phyloP scores from a whole-genome alignment of 2,329 filamentous ascomycete species.

The Podosphaera leucotricha region DNA sequence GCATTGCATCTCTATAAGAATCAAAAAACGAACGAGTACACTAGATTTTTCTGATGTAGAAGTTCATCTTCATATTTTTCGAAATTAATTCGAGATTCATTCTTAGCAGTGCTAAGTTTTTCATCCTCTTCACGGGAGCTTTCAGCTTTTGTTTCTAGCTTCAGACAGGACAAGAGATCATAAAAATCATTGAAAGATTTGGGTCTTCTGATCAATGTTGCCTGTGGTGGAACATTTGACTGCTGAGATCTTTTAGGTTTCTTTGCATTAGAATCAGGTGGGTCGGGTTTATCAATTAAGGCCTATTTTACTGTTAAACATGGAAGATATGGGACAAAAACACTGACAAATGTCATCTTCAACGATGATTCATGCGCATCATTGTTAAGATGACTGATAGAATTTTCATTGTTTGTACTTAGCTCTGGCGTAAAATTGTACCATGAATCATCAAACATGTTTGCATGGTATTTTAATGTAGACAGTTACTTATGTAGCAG shows the following conservation, averaged over 20 bases:
- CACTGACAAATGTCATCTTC: conserved; percentile 36
- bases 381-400: conserved; percentile 26
- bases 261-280: conserved; percentile 31
- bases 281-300: conserved; percentile 29
- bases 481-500: background rate
- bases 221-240: conserved; percentile 36
- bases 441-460: conserved; percentile 69
- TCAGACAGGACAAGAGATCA: conserved; percentile 32
- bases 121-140: conserved; percentile 7
- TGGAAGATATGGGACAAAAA: conserved; percentile 12
- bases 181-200: conserved; percentile 65
- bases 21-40: conserved; percentile 46
- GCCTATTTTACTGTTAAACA: conserved; percentile 9
- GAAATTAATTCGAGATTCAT: conserved; percentile 17
- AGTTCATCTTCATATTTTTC: conserved; percentile 38
- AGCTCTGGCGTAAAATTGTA: conserved; percentile 51
- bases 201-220: conserved; percentile 39
- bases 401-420: conserved; percentile 22
- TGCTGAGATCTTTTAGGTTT: conserved; percentile 32
- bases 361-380: conserved; percentile 47
- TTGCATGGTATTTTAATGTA: conserved; percentile 3
- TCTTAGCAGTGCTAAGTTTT: conserved; percentile 1
- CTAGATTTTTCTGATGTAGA: conserved; percentile 59
- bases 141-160: conserved; percentile 22
- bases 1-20: background rate